Conservation (phyloP, 2,329 filamentous ascomycete genomes). For the Zarea fungicola region DNA sequence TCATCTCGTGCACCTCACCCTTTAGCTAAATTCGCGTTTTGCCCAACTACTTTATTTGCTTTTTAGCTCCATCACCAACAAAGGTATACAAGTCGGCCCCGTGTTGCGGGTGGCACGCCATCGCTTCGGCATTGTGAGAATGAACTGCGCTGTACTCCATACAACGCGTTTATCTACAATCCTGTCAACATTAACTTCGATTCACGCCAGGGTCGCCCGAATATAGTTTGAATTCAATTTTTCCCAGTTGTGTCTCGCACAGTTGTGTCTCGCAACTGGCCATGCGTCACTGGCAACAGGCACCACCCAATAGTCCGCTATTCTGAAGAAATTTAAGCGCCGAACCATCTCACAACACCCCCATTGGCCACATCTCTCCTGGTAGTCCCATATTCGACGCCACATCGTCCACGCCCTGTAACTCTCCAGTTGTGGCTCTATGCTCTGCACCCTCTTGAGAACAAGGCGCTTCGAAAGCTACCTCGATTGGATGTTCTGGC, state of each 20-base stretch:
- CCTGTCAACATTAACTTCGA: not conserved
- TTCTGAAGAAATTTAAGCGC: conserved; percentile 11
- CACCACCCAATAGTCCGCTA: conserved; percentile 3
- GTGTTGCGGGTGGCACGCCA: not conserved
- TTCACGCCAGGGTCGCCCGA: no score
- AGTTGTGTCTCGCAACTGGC: no score
- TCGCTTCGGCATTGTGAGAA: no score
- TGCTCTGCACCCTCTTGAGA: conserved; percentile 3
- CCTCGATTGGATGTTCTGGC: conserved; percentile 6
- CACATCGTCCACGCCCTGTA: not conserved
- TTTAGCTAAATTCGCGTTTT: no score
- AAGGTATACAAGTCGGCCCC: not conserved
- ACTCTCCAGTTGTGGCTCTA: conserved; percentile 10
- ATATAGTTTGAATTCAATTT: no score
- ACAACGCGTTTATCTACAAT: conserved; percentile 9
- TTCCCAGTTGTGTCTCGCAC: no score
- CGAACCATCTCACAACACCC: conserved; percentile 4
- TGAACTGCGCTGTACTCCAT: not conserved
- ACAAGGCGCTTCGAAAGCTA: conserved; percentile 2
- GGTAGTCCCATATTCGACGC: not conserved
- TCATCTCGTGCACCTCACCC: no score
- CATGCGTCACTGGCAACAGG: not conserved
- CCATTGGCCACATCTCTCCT: conserved; percentile 10
- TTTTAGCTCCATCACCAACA: no score
- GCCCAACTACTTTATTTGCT: no score